Base-by-base conservation (phyloP, 1,284 basidiomycete species). In the Pseudozyma pruni region DNA sequence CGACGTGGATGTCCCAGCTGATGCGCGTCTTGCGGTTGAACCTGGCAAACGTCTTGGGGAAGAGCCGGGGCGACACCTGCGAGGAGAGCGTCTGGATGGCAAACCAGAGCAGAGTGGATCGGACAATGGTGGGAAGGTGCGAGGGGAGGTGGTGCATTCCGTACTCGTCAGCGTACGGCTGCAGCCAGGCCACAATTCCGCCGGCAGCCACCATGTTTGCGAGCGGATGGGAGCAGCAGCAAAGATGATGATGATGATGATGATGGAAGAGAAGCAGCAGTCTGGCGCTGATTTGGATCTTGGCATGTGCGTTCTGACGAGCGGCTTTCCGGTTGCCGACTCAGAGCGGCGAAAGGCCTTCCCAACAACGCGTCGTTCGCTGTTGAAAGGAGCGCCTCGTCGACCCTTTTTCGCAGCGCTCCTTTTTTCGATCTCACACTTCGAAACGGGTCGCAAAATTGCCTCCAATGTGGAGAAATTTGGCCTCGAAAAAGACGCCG, bases 1-100 rank as follows among this genome's bases (percentile, higher is more conserved):
- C 83, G 34, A 83, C 72, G 60, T 83, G 83, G 20, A 83, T 69
- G 58, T 83, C 80, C 83, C 83, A 83, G 32, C 74, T 74, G 27
- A 73, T 76, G 37, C 72, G 56, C 31, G 81, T 83, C 43, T 62
- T 60, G 16, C 55, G 42, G 51, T 71, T 75, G 45, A 80, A 56
- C 19, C 64, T 72, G 14, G 76, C 63, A 43, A 81, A 81, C 22
- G 72, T 70, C 46, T 70, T 61, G n/a, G 78, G 72, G 42, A 83
- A 81, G 25, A 83, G 16, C 3, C 23, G 20, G 0, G 81, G 81
- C 40, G 75, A 77, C 17, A 83, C 19, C 19, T 64, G 43, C 14
- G 71, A 52, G 5, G 78, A 81, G n/a, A 82, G 53, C 8, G 62
- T 27, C 59, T 83, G 83, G 20, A 83, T 63, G 13, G 67, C 55